Evolutionary conservation across 2,329 filamentous ascomycete species (phyloP), one percentile per base, ranked within the genome.

Genomic region (Dactylellina parvicollis): DNA sequence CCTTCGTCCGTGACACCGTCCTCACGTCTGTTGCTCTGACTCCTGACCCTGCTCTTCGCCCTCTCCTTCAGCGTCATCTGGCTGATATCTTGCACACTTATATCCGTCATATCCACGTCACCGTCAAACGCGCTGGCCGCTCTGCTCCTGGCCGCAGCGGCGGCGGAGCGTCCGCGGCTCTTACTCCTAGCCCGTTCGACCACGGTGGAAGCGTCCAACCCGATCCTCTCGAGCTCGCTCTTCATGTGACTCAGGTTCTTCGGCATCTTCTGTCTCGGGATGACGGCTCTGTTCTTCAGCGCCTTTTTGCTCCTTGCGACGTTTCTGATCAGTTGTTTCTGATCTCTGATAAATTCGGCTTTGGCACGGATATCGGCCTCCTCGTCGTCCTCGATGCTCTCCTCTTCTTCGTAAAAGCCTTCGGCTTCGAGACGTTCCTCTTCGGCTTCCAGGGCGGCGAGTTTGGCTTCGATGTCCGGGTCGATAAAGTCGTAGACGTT

Each of bases 401-500:
- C 87, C 74, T 87, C 85, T 75, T 94, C 91, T 46, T 97, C 91
- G 82, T 99, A 99, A 85, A 90, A 96, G 71, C 95, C 95, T 76
- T 96, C 92, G 5, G 88, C 89, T 81, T 97, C 90, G 12, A 98
- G 87, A 78, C 90, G 90, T 83, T 96, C 94, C 81, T 99, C 95
- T 80, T 99, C 96, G 75, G 93, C 93, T 82, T 99, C 95, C 32
- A 99, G 86, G 64, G 92, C 92, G 56, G 90, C 89, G 54, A 99
- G 87, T 84, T 96, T 98, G 77, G 88, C 86, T 79, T 96, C 95
- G 80, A 99, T 99, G 64, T 99, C 96, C 0, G 94, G 93, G 79
- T 98, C 95, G 79, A 99, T 88, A 81, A 92, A 99, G 82, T 99
- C 95, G 83, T 94, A 95, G 67, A 99, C 91, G 81, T 99, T 99